These are phyloP conservation scores for Kurtzmaniella fragi DNA, from an alignment of 805 yeast genomes.

Conservation along the genomic window DNA sequence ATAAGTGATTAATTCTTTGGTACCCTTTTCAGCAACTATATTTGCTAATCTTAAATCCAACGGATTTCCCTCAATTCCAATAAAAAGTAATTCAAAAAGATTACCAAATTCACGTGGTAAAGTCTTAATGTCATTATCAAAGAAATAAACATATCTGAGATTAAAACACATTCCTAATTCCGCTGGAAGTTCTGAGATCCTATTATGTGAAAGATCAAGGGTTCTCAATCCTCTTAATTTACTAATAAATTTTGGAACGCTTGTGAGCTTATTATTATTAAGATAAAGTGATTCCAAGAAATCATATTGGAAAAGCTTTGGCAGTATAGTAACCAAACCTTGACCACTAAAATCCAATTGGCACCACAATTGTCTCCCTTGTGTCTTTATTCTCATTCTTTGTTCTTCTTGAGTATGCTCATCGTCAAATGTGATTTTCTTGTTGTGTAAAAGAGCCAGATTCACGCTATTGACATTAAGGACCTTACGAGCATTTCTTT, in stretches of 20 bases:
- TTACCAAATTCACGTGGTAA: slow-evolving; percentile 86
- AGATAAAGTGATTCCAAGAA: slow-evolving; percentile 84
- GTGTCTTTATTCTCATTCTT: slow-evolving; percentile 52
- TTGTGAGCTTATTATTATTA: slow-evolving; percentile 74
- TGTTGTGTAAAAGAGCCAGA: slow-evolving; percentile 37
- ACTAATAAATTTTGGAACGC: slow-evolving; percentile 63
- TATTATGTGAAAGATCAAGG: slow-evolving; percentile 79
- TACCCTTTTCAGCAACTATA: slow-evolving; percentile 74
- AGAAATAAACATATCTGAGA: slow-evolving; percentile 75
- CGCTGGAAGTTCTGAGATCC: slow-evolving; percentile 64
- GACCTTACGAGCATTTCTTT: slow-evolving; percentile 33
- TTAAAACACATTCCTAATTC: slow-evolving; percentile 82
- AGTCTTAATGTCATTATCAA: slow-evolving; percentile 74
- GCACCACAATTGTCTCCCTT: slow-evolving; percentile 86
- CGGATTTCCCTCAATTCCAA: slow-evolving; percentile 94
- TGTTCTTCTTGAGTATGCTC: slow-evolving; percentile 48
- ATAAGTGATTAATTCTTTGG: slow-evolving; percentile 73
- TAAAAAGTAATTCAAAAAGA: slow-evolving; percentile 73
- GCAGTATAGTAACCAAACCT: slow-evolving; percentile 65
- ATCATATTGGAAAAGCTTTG: slow-evolving; percentile 70
- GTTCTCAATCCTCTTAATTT: slow-evolving; percentile 70
- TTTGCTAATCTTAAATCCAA: slow-evolving; percentile 60
- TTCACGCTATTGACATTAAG: slow-evolving; percentile 26
- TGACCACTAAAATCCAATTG: slow-evolving; percentile 91
- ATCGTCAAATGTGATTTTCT: slow-evolving; percentile 49